These are phyloP conservation scores for Macrophomina pseudophaseolina DNA, from an alignment of 2,329 filamentous ascomycete species.

Conservation along the genomic window DNA sequence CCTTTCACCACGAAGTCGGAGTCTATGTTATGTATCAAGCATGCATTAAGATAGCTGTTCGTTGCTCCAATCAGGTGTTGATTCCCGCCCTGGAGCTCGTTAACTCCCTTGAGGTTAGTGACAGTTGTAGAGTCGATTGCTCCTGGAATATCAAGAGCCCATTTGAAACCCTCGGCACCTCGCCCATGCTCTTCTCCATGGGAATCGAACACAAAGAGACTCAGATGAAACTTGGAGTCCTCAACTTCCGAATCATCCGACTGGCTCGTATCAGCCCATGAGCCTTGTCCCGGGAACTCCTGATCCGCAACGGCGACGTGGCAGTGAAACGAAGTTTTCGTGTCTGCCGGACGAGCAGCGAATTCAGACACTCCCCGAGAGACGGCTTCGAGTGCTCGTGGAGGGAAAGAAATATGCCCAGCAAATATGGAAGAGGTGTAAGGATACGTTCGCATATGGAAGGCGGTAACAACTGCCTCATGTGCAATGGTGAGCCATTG, in stretches of 20 bases:
- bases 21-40: conserved; percentile 34
- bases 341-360: conserved; percentile 33
- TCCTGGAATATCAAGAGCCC: conserved; percentile 36
- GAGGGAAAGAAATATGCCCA: conserved; percentile 29
- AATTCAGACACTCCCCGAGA: conserved; percentile 34
- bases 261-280: conserved; percentile 30
- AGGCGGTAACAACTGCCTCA: conserved; percentile 30
- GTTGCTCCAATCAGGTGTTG: conserved; percentile 28
- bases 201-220: conserved; percentile 39
- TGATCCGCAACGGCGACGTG: conserved; percentile 33
- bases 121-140: conserved; percentile 33
- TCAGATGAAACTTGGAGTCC: conserved; percentile 25
- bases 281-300: conserved; percentile 26
- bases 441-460: conserved; percentile 30
- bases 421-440: conserved; percentile 24
- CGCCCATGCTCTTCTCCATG: conserved; percentile 39
- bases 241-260: conserved; percentile 8
- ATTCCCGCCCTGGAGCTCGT: conserved; percentile 33
- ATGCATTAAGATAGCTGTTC: conserved; percentile 34
- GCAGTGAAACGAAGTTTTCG: conserved; percentile 39
- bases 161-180: conserved; percentile 36
- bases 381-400: conserved; percentile 26
- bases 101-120: conserved; percentile 33
- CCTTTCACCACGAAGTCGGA: conserved; percentile 33
- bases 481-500: conserved; percentile 10